Base-by-base conservation (phyloP, 441 rosid species). In the Populus hybrid region DNA sequence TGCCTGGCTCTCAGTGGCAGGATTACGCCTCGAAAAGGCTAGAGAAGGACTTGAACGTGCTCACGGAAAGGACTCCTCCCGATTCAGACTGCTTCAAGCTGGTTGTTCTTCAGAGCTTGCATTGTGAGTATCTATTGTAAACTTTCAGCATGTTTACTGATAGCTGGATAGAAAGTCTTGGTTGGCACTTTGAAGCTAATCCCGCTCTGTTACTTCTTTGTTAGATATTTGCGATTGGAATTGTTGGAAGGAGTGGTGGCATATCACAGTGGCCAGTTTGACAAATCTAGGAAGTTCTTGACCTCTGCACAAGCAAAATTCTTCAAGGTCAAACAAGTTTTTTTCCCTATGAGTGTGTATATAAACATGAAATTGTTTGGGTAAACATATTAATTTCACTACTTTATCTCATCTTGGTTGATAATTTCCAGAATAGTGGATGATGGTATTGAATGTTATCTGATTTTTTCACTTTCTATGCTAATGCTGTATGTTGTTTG, bases 231-330 rank as follows among this genome's bases (percentile, higher is more conserved):
- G 87, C 89, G 97, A 80, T 79, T 95, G 77, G 98, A 95, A 89
- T 86, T 95, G 82, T 84, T 95, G 83, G 98, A 95, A 88, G 99
- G 92, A 59, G 94, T 95, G 67, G 95, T 93, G 72, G 96, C 98
- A 76, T 95, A 89, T 89, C 97, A 95, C 84, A 89, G 77, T 78
- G 95, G 96, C 75, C 91, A 89, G 80, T 26, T 86, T 59, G 94
- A 88, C 67, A 86, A 89, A 78, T 87, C 93, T 70, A 80, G 83
- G 81, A 88, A 78, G 79, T 82, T 88, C 65, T 83, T 95, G 82
- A 83, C 80, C 75, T 91, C 98, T 40, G 97, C 99, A 23, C 91
- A 91, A 61, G 88, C 82, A 64, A 93, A 89, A 84, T 89, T 87
- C 79, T 74, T 81, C 12, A 87, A 91, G 96, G 97, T 93, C 76